Base-by-base conservation (phyloP, 331 rosid genomes). In the Telfairia occidentalis region DNA sequence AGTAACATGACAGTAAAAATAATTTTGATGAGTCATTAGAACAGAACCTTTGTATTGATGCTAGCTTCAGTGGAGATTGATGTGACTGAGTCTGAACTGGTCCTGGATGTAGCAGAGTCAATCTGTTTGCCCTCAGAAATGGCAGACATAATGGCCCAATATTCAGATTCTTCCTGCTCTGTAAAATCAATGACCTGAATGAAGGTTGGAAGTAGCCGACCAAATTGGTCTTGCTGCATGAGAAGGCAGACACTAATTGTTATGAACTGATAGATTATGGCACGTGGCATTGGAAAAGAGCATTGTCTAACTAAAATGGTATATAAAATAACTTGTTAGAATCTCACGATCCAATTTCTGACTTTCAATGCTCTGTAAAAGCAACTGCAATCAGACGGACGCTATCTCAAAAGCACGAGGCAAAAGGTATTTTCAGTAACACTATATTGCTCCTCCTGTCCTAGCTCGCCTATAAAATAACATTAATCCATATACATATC, bases 221-320 rank as follows among this genome's bases (percentile, higher is more conserved):
- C 98, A 83, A 88, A 94, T 78, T 89, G 98, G 77, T 94, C 97
- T 91, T 89, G 86, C 97, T 94, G 96, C 90, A 65, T 8, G 71
- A 67, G 30, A 64, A 69, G 59, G 63, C 18, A 9, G 38, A 23
- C 6, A 37, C 35, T 5, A 18, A 7, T 21, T 9, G 11, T 57
- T 40, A 71, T 43, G 57, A 70, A 45, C 57, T 70, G 7, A 7
- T 24, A 45, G 26, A 16, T 5, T 19, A 21, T 67, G 54, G 11
- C 2, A 42, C 23, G 29, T 37, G 37, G 9, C 13, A 21, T 24
- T 21, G 5, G 55, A 24, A 23, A 37, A 46, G 0, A 43, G 21
- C 74, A 43, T 24, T 43, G 7, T 26, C 57, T 43, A 43, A 43
- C 74, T 43, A 69, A 45, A 45, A 26, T 26, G 19, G 53, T 23